Evolutionary conservation across 2,329 filamentous ascomycete genomes (phyloP).

Genomic region (Orbilia blumenaviensis): DNA sequence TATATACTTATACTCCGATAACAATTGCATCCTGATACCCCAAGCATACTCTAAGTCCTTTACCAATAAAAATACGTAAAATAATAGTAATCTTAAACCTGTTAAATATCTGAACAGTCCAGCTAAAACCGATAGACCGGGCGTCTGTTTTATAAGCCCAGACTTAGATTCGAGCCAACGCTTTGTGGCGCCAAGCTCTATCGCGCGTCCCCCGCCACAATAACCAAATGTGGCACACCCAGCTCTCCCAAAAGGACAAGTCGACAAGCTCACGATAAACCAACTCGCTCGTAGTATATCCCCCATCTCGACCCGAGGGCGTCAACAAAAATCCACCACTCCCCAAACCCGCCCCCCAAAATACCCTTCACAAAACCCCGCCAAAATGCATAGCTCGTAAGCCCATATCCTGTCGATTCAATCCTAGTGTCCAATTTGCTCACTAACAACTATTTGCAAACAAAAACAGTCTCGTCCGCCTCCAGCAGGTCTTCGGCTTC

Average conservation of each 20-base stretch:
- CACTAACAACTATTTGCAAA: conserved; percentile 15
- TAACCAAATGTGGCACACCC: conserved; percentile 2
- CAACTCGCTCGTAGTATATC: neutral
- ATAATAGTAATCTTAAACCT: no score
- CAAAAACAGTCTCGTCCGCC: conserved; percentile 73
- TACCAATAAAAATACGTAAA: no score
- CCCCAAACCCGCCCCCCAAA: neutral
- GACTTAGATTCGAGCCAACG: neutral
- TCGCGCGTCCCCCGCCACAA: neutral
- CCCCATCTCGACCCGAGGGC: conserved; percentile 5
- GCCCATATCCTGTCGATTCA: neutral
- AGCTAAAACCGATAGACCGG: no score
- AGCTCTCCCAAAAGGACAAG: conserved; percentile 48
- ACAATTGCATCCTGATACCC: conserved; percentile 41
- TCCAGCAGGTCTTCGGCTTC: conserved; percentile 95
- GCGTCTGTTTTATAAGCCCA: neutral
- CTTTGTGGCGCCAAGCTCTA: neutral
- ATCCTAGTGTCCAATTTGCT: neutral
- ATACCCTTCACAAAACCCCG: neutral
- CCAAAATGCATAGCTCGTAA: conserved; percentile 54
- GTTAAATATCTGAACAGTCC: no score
- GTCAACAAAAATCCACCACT: neutral
- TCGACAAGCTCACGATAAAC: conserved; percentile 38
- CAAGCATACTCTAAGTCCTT: neutral
- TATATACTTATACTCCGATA: conserved; percentile 4